Conservation (phyloP, 2,329 filamentous ascomycete genomes). For the Sclerotinia nivalis region DNA sequence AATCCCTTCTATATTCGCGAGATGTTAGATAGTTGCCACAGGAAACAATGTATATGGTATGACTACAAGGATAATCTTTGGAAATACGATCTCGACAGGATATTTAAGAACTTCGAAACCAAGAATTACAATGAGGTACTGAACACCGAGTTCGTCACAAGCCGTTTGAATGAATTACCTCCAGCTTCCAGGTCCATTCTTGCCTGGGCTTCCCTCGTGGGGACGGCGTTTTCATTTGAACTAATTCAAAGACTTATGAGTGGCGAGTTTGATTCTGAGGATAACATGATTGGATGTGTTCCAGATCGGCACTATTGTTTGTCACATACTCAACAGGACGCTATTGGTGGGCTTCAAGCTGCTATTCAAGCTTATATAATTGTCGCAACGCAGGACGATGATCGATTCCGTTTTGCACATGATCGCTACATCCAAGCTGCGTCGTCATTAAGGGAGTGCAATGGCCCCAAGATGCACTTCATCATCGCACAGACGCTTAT, state of each 20-base stretch:
- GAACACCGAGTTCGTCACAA: conserved; percentile 79
- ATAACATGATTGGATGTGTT: conserved; percentile 41
- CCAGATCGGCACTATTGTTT: conserved; percentile 43
- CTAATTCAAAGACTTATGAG: conserved; percentile 75
- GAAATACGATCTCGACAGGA: conserved; percentile 80
- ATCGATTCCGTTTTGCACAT: conserved; percentile 84
- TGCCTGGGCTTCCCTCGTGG: conserved; percentile 82
- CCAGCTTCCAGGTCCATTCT: conserved; percentile 73
- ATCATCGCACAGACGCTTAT: conserved; percentile 80
- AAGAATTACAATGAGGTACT: conserved; percentile 78
- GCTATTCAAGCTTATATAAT: conserved; percentile 80
- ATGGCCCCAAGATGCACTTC: conserved; percentile 82
- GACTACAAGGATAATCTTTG: conserved; percentile 81
- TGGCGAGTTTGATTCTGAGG: conserved; percentile 65
- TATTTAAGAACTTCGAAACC: conserved; percentile 82
- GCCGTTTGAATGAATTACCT: conserved; percentile 75
- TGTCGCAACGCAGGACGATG: conserved; percentile 78
- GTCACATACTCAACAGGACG: conserved; percentile 61
- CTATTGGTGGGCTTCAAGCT: conserved; percentile 76
- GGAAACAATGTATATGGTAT: conserved; percentile 87
- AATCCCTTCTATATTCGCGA: conserved; percentile 88
- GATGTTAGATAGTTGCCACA: conserved; percentile 84
- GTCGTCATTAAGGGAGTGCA: conserved; percentile 66
- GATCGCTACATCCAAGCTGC: conserved; percentile 83
- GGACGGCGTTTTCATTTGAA: conserved; percentile 80